A percentile compares a stretch with the other conserved stretches of the same genome.
Evolutionary conservation across 257 asterid species (phyloP).

Genomic region (Capsicum rhomboideum): DNA sequence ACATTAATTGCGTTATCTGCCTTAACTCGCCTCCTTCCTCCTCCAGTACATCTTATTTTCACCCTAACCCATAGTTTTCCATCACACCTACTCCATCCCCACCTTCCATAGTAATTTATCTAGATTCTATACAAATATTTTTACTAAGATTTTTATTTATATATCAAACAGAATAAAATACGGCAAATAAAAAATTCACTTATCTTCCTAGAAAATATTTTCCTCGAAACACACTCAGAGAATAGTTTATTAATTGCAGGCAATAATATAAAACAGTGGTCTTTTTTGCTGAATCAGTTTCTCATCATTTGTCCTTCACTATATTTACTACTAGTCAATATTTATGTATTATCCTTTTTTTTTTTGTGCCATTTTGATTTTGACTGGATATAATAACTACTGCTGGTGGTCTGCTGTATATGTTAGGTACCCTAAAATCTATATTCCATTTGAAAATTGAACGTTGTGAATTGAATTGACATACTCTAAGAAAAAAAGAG

Average conservation of each 20-base stretch:
- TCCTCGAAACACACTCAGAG: not conserved
- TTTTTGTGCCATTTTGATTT: not conserved
- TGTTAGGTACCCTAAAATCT: not conserved
- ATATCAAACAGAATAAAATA: no score
- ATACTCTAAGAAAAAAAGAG: no score
- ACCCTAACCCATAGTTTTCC: not conserved
- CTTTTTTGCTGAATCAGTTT: not conserved
- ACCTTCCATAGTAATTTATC: not conserved
- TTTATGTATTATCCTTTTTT: not conserved
- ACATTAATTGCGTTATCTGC: not conserved
- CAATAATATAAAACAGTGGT: not conserved
- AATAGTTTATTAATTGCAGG: not conserved
- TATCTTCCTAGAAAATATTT: not conserved
- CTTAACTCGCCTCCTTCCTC: no score
- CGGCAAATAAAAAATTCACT: no score
- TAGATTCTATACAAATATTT: not conserved
- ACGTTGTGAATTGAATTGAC: no score
- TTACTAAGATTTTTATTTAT: no score
- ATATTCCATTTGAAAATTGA: not conserved
- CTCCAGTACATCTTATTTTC: no score
- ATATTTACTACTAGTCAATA: not conserved
- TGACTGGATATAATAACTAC: not conserved
- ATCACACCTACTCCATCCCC: not conserved
- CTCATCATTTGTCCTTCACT: not conserved
- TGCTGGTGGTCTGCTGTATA: not conserved